Evolutionary conservation across 1,139 yeast genomes (phyloP).

Genomic region (Chernovozyma aurita): DNA sequence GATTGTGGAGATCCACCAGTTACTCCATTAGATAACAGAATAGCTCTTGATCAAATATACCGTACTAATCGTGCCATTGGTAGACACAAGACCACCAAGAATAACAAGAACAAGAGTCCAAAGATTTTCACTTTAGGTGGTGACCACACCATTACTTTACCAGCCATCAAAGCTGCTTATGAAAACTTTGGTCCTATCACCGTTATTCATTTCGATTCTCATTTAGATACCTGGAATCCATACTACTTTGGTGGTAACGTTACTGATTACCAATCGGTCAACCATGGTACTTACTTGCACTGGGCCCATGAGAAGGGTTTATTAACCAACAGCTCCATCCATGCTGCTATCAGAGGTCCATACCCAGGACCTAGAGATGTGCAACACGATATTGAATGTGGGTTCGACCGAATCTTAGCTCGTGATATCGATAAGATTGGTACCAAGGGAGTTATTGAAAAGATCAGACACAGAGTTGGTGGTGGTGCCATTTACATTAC

Average conservation of each 20-base stretch:
- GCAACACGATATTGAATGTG: constrained; percentile 11
- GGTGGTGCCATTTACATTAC: constrained; percentile 11
- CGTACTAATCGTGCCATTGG: constrained; percentile 11
- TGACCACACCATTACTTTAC: constrained; percentile 15
- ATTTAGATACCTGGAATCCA: constrained; percentile 15
- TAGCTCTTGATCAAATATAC: constrained; percentile 15
- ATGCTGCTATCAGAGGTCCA: constrained; percentile 35
- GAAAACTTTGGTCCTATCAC: constrained; percentile 12
- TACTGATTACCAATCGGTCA: constrained; percentile 10
- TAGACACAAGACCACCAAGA: constrained; percentile 8
- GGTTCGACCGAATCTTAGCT: constrained; percentile 12
- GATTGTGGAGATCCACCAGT: constrained; percentile 18
- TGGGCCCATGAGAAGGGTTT: constrained; percentile 15
- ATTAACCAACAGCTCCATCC: constrained; percentile 17
- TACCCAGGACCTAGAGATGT: constrained; percentile 21
- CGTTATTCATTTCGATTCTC: constrained; percentile 15
- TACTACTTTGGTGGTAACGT: constrained; percentile 11
- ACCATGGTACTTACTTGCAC: constrained; percentile 14
- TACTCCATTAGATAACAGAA: constrained; percentile 14
- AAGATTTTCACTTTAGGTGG: constrained; percentile 14
- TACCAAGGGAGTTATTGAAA: constrained; percentile 11
- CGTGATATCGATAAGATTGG: constrained; percentile 14
- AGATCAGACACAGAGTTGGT: constrained; percentile 11
- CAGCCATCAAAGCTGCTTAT: constrained; percentile 12
- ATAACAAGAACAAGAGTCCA: constrained; percentile 8